phyloP scores from a whole-genome alignment of 495 filamentous ascomycete species.

The Thermochaetoides thermophila region DNA sequence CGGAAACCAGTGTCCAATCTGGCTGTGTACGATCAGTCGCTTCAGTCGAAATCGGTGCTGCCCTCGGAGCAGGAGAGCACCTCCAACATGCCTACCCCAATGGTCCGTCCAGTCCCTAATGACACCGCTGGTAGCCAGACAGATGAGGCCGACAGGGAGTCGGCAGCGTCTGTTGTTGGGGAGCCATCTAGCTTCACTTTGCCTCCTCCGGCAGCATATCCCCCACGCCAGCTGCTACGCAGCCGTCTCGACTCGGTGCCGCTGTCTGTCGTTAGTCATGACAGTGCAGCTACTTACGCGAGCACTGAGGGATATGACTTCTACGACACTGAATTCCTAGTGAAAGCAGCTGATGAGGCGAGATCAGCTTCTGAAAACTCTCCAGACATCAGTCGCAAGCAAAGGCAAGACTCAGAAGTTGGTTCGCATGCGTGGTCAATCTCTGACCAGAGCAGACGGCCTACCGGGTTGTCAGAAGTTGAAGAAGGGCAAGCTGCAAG shows the following conservation, averaged over 20 bases:
- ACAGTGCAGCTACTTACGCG: slow-evolving; percentile 27
- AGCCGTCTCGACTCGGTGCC: slow-evolving; percentile 31
- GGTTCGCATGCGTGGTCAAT: no score
- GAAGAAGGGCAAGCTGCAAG: slow-evolving; percentile 11
- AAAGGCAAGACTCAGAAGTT: slow-evolving; percentile 60
- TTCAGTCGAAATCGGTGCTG: slow-evolving; percentile 22
- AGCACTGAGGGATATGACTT: slow-evolving; percentile 44
- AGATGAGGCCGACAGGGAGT: slow-evolving; percentile 16
- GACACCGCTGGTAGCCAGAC: slow-evolving; percentile 8
- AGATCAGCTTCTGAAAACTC: no score
- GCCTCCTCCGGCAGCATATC: slow-evolving; percentile 24
- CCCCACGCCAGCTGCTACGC: slow-evolving; percentile 14
- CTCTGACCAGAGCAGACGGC: slow-evolving; percentile 44
- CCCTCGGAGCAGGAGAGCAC: slow-evolving; percentile 49
- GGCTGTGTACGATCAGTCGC: slow-evolving; percentile 12
- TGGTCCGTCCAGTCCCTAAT: slow-evolving; percentile 52
- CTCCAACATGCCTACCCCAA: slow-evolving; percentile 65
- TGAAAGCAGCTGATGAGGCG: no score
- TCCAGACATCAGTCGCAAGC: slow-evolving; percentile 20
- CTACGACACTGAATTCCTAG: slow-evolving; percentile 39
- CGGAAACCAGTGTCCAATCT: no score
- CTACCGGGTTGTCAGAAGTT: slow-evolving; percentile 24
- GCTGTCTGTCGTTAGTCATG: slow-evolving; percentile 26
- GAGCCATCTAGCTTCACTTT: slow-evolving; percentile 29
- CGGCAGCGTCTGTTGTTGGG: slow-evolving; percentile 24